These are phyloP conservation scores for Fusarium sarcochroum DNA, from an alignment of 2,329 filamentous ascomycete species.

Conservation along the genomic window DNA sequence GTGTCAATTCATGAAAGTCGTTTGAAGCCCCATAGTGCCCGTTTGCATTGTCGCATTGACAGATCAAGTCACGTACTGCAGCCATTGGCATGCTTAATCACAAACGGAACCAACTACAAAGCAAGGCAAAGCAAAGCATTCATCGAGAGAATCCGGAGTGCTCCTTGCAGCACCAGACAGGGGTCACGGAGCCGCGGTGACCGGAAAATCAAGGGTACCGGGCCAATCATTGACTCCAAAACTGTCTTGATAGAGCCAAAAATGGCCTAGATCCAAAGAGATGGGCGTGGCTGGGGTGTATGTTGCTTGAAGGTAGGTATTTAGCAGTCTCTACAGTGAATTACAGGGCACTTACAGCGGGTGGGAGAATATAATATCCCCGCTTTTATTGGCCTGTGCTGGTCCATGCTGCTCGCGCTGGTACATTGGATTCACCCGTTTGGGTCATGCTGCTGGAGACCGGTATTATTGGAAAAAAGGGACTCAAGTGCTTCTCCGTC, in stretches of 20 bases:
- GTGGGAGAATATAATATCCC: slow-evolving; percentile 4
- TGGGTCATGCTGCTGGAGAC: slow-evolving; percentile 35
- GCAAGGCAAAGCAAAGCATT: background rate
- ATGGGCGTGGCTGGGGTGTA: slow-evolving; percentile 41
- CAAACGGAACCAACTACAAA: background rate
- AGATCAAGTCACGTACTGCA: background rate
- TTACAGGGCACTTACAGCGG: slow-evolving; percentile 32
- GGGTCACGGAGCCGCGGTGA: slow-evolving; percentile 41
- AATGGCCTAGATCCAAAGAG: slow-evolving; percentile 46
- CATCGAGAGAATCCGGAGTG: slow-evolving; percentile 41
- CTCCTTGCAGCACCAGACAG: slow-evolving; percentile 41
- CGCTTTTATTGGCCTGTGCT: slow-evolving; percentile 37
- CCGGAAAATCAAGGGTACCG: slow-evolving; percentile 52
- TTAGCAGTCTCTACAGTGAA: slow-evolving; percentile 24
- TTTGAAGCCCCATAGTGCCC: background rate
- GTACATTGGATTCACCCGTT: slow-evolving; percentile 41
- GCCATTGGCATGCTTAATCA: background rate
- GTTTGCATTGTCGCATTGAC: slow-evolving; percentile 4
- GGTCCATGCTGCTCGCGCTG: slow-evolving; percentile 22
- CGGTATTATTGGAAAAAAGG: slow-evolving; percentile 49
- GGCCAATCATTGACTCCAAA: slow-evolving; percentile 43
- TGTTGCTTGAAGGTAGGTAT: slow-evolving; percentile 11
- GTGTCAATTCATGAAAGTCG: no score
- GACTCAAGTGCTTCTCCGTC: slow-evolving; percentile 48
- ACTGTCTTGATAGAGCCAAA: slow-evolving; percentile 41